These are phyloP conservation scores for Oryza rufipogon DNA, from an alignment of 176 grass and related monocot species.

Conservation along the genomic window DNA sequence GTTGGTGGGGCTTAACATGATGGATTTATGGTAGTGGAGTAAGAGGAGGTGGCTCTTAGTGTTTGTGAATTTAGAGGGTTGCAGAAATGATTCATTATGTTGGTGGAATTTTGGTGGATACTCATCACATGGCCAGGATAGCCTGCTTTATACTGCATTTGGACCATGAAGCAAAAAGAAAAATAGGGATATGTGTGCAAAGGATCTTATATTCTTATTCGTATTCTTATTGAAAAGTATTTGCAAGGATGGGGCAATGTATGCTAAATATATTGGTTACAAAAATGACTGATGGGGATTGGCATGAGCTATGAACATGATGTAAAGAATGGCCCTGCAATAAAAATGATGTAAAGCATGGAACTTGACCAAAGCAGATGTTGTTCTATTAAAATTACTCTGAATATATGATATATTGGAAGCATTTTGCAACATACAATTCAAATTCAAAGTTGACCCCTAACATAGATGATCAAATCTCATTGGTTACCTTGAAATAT, in stretches of 20 bases:
- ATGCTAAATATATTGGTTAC: not conserved
- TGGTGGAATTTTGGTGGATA: not conserved
- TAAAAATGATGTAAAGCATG: not conserved
- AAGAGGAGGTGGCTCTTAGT: not conserved
- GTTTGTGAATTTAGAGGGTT: slow-evolving; percentile 1
- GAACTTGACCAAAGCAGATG: not conserved
- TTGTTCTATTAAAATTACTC: not conserved
- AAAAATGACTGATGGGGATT: not conserved
- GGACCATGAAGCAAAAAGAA: slow-evolving; percentile 23
- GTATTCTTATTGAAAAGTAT: slow-evolving; percentile 29
- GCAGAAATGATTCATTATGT: not conserved
- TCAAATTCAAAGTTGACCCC: slow-evolving; percentile 6
- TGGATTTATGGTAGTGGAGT: slow-evolving; percentile 17
- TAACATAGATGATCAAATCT: not conserved
- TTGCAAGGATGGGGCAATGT: not conserved
- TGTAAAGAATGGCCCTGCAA: not conserved
- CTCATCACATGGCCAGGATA: not conserved
- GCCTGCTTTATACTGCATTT: slow-evolving; percentile 17
- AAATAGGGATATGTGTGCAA: slow-evolving; percentile 13
- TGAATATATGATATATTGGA: not conserved
- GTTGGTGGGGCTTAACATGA: slow-evolving; percentile 12
- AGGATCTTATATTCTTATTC: slow-evolving; percentile 22
- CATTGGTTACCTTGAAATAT: not conserved
- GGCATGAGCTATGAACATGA: not conserved
- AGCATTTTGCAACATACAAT: not conserved